Percentiles rank a stretch among this genome's conserved stretches.
These are phyloP conservation scores for Collybia sp. DNA, from an alignment of 768 basidiomycete genomes.

Conservation along the genomic window DNA sequence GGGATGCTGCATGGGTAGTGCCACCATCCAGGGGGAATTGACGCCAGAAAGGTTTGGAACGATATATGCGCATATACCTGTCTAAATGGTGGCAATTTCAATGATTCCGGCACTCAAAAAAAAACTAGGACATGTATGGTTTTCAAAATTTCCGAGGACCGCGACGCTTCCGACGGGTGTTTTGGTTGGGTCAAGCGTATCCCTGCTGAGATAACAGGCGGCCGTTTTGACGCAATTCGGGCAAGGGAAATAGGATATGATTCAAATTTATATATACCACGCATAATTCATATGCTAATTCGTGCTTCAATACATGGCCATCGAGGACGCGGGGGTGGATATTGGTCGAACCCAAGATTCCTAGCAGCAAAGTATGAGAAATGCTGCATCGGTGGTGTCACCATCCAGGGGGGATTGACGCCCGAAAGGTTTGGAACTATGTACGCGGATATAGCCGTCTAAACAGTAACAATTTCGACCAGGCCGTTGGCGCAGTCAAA, in stretches of 20 bases:
- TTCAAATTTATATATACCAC: no score
- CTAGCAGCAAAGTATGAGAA: constrained; percentile 44
- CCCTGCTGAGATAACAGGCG: no score
- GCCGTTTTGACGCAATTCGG: no score
- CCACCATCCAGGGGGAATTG: constrained; percentile 33
- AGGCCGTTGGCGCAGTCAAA: constrained; percentile 62
- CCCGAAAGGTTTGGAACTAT: constrained; percentile 65
- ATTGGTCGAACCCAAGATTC: constrained; percentile 72
- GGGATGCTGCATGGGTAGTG: no score
- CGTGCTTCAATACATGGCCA: constrained; percentile 42
- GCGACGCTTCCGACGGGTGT: no score
- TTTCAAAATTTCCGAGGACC: no score
- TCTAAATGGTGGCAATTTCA: constrained; percentile 67
- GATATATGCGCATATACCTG: constrained; percentile 58
- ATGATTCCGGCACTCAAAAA: constrained; percentile 14
- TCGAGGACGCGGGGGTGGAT: constrained; percentile 67
- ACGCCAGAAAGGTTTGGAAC: constrained; percentile 63
- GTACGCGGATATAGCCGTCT: constrained; percentile 57
- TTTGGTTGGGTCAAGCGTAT: no score
- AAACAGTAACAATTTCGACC: constrained; percentile 69
- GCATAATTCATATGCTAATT: no score
- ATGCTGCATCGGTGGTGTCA: no score
- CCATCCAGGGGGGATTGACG: constrained; percentile 40
- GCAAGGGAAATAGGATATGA: no score
- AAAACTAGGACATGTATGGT: no score